phyloP scores from a whole-genome alignment of 2,329 filamentous ascomycete genomes.

The Calcarisporium arbuscula region DNA sequence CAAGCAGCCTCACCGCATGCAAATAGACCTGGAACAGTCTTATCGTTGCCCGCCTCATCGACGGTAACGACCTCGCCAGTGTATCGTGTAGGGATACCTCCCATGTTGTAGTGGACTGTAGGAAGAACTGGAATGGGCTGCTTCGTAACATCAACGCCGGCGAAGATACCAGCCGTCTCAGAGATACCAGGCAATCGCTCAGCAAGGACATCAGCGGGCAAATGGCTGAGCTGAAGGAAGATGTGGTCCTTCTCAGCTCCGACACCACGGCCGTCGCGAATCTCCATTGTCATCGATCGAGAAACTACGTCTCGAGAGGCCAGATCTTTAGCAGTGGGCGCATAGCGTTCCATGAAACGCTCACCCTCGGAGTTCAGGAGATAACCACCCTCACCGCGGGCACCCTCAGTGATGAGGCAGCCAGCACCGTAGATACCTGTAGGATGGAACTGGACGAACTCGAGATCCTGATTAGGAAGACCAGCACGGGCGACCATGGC shows the following conservation, averaged over 20 bases:
- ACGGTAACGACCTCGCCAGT: slow-evolving; percentile 92
- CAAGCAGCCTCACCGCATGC: slow-evolving; percentile 96
- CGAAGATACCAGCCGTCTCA: slow-evolving; percentile 95
- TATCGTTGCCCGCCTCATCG: slow-evolving; percentile 79
- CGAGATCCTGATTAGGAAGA: slow-evolving; percentile 96
- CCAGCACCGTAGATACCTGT: slow-evolving; percentile 98
- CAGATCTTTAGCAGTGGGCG: slow-evolving; percentile 95
- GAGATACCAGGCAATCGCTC: slow-evolving; percentile 98
- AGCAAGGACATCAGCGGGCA: slow-evolving; percentile 85
- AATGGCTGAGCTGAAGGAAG: slow-evolving; percentile 93
- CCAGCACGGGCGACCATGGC: slow-evolving; percentile 98
- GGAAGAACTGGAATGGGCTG: slow-evolving; percentile 94
- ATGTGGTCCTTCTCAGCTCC: slow-evolving; percentile 97
- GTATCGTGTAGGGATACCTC: slow-evolving; percentile 96
- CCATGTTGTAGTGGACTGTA: slow-evolving; percentile 99
- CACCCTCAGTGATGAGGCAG: slow-evolving; percentile 95
- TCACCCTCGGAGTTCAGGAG: slow-evolving; percentile 96
- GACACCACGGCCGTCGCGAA: slow-evolving; percentile 93
- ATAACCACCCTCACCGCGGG: slow-evolving; percentile 96
- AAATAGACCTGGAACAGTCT: slow-evolving; percentile 90
- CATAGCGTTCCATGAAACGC: slow-evolving; percentile 99
- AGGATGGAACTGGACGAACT: slow-evolving; percentile 99
- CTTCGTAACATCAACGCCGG: slow-evolving; percentile 94
- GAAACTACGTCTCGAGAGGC: slow-evolving; percentile 94
- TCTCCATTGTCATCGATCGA: slow-evolving; percentile 97